Evolutionary conservation across 805 yeast species (phyloP).

Genomic region (Monosporozyma siamensis): DNA sequence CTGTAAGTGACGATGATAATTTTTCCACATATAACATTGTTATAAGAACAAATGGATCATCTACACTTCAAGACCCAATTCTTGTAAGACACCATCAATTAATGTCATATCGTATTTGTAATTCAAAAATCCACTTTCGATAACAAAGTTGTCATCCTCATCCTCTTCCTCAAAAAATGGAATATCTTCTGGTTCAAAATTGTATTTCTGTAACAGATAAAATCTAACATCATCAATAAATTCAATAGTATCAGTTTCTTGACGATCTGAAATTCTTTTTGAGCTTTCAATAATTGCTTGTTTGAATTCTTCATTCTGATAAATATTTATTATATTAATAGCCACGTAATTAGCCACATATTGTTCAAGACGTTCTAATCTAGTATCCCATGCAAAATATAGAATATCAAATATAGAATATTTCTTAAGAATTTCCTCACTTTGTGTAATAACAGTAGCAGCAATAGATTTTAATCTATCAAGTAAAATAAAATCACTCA

Average conservation of each 20-base stretch:
- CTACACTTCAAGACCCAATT: not conserved
- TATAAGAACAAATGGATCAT: no score
- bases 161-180: slow-evolving; percentile 17
- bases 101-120: slow-evolving; percentile 29
- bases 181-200: slow-evolving; percentile 24
- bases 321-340: slow-evolving; percentile 33
- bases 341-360: slow-evolving; percentile 54
- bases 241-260: slow-evolving; percentile 74
- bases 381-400: slow-evolving; percentile 57
- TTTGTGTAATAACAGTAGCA: slow-evolving; percentile 35
- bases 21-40: no score
- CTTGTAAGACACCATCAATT: slow-evolving; percentile 32
- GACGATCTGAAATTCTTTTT: slow-evolving; percentile 45
- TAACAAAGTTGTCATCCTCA: slow-evolving; percentile 11
- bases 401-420: slow-evolving; percentile 47
- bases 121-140: slow-evolving; percentile 16
- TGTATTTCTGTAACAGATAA: slow-evolving; percentile 35
- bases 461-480: slow-evolving; percentile 61
- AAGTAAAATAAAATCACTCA: slow-evolving; percentile 48
- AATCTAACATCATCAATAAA: slow-evolving; percentile 68
- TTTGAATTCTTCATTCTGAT: slow-evolving; percentile 32
- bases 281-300: slow-evolving; percentile 41
- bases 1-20: no score
- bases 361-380: slow-evolving; percentile 55
- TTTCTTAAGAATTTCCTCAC: slow-evolving; percentile 19